phyloP scores from a whole-genome alignment of 768 basidiomycete species.

The Lentinula edodes region DNA sequence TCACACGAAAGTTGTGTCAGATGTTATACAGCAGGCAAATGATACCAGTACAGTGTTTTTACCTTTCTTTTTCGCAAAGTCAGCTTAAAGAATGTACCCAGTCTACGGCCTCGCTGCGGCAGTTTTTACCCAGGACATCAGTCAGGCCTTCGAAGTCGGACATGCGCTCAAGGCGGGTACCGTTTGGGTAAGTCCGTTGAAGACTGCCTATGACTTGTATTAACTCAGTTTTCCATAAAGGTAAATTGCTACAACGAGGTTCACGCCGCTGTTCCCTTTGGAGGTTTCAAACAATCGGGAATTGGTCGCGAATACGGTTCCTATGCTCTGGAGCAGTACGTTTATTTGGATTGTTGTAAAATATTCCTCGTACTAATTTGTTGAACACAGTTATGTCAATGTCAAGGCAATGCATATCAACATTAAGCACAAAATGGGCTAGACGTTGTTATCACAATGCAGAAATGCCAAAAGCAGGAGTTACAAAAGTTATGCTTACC shows the following conservation, averaged over 20 bases:
- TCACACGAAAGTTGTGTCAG: constrained; percentile 12
- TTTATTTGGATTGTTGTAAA: constrained; percentile 7
- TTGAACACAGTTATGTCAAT: constrained; percentile 38
- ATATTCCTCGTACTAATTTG: constrained; percentile 3
- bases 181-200: constrained; percentile 36
- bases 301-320: constrained; percentile 66
- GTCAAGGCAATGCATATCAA: constrained; percentile 66
- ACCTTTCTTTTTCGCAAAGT: neutral
- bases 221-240: constrained; percentile 14
- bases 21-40: constrained; percentile 61
- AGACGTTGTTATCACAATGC: neutral
- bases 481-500: neutral
- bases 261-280: constrained; percentile 54
- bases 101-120: constrained; percentile 75
- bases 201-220: neutral
- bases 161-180: constrained; percentile 65
- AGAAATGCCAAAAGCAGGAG: neutral
- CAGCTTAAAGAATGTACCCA: constrained; percentile 33
- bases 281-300: constrained; percentile 71
- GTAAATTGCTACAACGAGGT: constrained; percentile 35
- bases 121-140: constrained; percentile 67
- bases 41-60: neutral
- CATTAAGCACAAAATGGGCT: constrained; percentile 26
- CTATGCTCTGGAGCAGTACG: constrained; percentile 53
- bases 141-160: constrained; percentile 57